A percentile compares a stretch with the other conserved stretches of the same genome.
Evolutionary conservation across 1,139 yeast species (phyloP).

Genomic region (Zygoascus sp.): DNA sequence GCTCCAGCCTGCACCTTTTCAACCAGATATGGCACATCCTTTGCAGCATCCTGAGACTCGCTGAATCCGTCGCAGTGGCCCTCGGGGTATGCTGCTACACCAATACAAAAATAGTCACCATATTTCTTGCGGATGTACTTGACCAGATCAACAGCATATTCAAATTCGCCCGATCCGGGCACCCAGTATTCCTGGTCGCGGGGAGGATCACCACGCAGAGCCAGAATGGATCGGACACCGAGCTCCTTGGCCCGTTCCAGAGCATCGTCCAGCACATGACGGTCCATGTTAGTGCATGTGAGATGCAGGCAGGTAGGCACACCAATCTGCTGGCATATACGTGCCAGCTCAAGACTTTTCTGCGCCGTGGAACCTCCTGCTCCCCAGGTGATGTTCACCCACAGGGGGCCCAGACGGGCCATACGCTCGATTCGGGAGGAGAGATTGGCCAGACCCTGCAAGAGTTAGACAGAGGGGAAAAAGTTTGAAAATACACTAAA

Average conservation of each 20-base stretch:
- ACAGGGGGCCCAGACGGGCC: constrained; percentile 81
- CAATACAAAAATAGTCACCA: constrained; percentile 77
- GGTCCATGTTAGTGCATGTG: constrained; percentile 92
- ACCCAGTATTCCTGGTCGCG: constrained; percentile 67
- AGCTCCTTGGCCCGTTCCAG: constrained; percentile 62
- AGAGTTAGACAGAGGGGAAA: neutral
- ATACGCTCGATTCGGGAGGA: constrained; percentile 83
- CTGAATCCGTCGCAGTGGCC: constrained; percentile 84
- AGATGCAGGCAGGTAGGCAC: constrained; percentile 87
- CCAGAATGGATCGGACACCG: constrained; percentile 84
- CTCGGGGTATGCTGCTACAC: constrained; percentile 94
- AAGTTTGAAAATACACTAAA: neutral
- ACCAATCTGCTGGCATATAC: constrained; percentile 66
- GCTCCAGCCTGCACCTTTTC: constrained; percentile 94
- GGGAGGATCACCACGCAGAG: constrained; percentile 96
- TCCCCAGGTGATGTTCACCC: constrained; percentile 96
- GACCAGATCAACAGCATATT: constrained; percentile 78
- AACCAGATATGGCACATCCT: constrained; percentile 69
- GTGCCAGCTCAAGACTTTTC: constrained; percentile 79
- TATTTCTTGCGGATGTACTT: constrained; percentile 62
- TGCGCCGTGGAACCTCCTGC: constrained; percentile 95
- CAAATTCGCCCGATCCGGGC: constrained; percentile 49
- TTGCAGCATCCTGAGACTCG: constrained; percentile 53
- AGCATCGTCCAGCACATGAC: constrained; percentile 71
- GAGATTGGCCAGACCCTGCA: constrained; percentile 69